Evolutionary conservation across 305 asterid species (phyloP).

Genomic region (Fraxinus baroniana): DNA sequence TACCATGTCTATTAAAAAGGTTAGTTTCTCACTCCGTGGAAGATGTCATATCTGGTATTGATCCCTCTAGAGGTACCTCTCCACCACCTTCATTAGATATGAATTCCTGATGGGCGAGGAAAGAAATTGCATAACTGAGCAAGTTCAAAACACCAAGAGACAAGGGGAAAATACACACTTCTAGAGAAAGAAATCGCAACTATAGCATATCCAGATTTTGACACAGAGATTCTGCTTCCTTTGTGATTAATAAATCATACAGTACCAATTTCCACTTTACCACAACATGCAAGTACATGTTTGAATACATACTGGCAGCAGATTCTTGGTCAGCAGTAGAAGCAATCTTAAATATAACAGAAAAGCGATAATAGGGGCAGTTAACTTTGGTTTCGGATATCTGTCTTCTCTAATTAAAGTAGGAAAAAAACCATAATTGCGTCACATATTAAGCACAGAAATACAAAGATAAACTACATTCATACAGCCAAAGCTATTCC

Average conservation of each 20-base stretch:
- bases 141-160: conserved; percentile 7
- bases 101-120: conserved; percentile 57
- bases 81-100: conserved; percentile 86
- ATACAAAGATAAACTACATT: background rate
- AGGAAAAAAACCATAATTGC: background rate
- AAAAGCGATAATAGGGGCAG: background rate
- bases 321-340: background rate
- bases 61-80: conserved; percentile 94
- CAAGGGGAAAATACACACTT: background rate
- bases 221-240: background rate
- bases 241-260: background rate
- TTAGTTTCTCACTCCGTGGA: conserved; percentile 79
- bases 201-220: background rate
- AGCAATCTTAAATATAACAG: background rate
- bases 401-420: background rate
- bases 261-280: background rate
- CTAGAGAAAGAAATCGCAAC: background rate
- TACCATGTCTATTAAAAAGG: conserved; percentile 21
- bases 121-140: conserved; percentile 10
- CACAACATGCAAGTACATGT: background rate
- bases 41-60: conserved; percentile 98
- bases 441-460: background rate
- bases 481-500: background rate
- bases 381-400: background rate
- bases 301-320: background rate